Evolutionary conservation across 2,329 filamentous ascomycete species (phyloP).

Genomic region (Botrytis elliptica): DNA sequence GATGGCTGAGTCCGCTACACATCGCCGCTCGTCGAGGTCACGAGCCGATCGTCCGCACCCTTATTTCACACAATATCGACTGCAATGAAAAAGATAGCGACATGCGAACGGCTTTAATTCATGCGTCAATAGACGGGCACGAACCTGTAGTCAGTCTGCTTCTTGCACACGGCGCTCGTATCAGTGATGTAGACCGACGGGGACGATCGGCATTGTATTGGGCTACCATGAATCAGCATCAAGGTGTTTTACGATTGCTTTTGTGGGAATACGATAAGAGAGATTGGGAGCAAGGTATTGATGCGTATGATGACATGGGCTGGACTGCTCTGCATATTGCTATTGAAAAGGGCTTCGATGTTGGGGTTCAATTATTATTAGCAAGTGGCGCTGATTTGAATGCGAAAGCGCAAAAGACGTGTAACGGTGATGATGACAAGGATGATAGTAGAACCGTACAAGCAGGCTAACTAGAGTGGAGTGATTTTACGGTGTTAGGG

Average conservation of each 20-base stretch:
- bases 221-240: not conserved
- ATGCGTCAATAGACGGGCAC: slow-evolving; percentile 1
- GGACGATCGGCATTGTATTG: not conserved
- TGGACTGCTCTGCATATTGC: slow-evolving; percentile 25
- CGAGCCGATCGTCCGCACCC: not conserved
- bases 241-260: not conserved
- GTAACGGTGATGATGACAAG: not conserved
- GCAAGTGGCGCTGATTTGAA: slow-evolving; percentile 22
- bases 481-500: not conserved
- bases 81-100: not conserved
- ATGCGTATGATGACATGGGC: slow-evolving; percentile 24
- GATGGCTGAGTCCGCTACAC: not conserved
- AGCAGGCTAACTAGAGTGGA: not conserved
- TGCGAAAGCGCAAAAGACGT: slow-evolving; percentile 7
- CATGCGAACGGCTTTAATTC: not conserved
- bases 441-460: not conserved
- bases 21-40: slow-evolving; percentile 4
- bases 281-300: slow-evolving; percentile 4
- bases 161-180: not conserved
- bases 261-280: not conserved
- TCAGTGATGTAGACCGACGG: slow-evolving; percentile 1
- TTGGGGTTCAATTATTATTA: slow-evolving; percentile 24
- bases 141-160: not conserved
- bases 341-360: slow-evolving; percentile 22
- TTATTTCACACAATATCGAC: not conserved